phyloP scores from a whole-genome alignment of 192 early-diverging fungal genomes.

The Backusella tuberculispora region DNA sequence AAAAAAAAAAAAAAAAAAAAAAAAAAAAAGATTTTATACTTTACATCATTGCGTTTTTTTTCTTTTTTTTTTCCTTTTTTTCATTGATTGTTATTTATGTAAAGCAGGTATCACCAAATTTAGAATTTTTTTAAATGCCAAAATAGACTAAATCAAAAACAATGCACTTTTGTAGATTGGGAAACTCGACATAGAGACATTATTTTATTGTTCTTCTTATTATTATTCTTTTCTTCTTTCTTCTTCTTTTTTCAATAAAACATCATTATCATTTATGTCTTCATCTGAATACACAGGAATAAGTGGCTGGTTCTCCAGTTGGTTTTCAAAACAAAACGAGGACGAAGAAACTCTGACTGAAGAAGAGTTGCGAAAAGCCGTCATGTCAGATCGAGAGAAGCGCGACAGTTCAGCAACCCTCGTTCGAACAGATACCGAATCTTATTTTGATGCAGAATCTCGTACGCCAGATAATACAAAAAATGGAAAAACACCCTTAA shows the following conservation, averaged over 20 bases:
- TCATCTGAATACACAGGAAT: not conserved
- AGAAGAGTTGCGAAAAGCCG: not conserved
- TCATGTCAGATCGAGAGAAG: not conserved
- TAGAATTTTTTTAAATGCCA: constrained; percentile 2
- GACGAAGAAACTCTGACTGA: not conserved
- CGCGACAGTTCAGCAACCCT: constrained; percentile 3
- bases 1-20: not conserved
- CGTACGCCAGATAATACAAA: not conserved
- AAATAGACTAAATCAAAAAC: constrained; percentile 6
- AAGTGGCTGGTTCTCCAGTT: not conserved
- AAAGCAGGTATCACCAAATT: not conserved
- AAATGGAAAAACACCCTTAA: not conserved
- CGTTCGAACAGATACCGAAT: not conserved
- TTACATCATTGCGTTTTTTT: not conserved
- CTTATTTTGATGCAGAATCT: constrained; percentile 8
- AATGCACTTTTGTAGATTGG: constrained; percentile 1
- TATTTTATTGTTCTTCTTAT: not conserved
- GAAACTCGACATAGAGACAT: not conserved
- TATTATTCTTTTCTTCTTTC: not conserved
- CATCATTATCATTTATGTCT: not conserved
- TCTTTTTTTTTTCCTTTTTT: not conserved
- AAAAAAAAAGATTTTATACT: not conserved
- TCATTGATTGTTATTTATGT: too few relatives aligned
- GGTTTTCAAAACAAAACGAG: not conserved
- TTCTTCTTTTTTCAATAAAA: not conserved